These are phyloP conservation scores for Exophiala alcalophila DNA, from an alignment of 2,329 filamentous ascomycete species.

Conservation along the genomic window DNA sequence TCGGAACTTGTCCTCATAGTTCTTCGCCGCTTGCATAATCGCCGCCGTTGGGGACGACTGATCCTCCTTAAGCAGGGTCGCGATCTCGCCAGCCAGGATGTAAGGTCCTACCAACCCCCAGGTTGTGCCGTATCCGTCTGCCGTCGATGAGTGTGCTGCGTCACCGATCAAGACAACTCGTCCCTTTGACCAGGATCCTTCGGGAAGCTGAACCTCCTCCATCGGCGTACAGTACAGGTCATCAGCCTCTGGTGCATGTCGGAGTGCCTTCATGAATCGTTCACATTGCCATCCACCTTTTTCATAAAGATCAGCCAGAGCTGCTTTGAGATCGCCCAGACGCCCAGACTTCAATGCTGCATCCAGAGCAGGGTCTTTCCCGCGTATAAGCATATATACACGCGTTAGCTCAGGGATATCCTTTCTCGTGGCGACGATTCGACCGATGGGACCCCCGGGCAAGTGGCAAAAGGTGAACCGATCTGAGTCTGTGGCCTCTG, in stretches of 20 bases:
- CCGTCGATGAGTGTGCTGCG: conserved; percentile 42
- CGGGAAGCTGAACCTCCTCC: conserved; percentile 37
- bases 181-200: conserved; percentile 40
- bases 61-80: conserved; percentile 18
- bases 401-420: conserved; percentile 20
- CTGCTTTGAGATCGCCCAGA: conserved; percentile 32
- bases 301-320: conserved; percentile 33
- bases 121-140: conserved; percentile 39
- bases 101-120: conserved; percentile 47
- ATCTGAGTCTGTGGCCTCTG: conserved; percentile 25
- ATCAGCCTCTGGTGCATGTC: conserved; percentile 29
- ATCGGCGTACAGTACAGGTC: conserved; percentile 48
- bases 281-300: conserved; percentile 41
- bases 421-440: conserved; percentile 26
- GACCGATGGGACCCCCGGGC: conserved; percentile 28
- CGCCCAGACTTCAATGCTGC: conserved; percentile 10
- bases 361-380: not conserved
- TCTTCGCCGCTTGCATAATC: conserved; percentile 17
- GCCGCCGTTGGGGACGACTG: not conserved
- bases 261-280: conserved; percentile 41
- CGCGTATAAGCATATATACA: conserved; percentile 24
- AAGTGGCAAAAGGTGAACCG: conserved; percentile 20
- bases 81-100: conserved; percentile 53
- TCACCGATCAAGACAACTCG: conserved; percentile 45
- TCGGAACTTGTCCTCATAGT: conserved; percentile 46